A percentile compares a stretch with the other conserved stretches of the same genome.
phyloP scores from a whole-genome alignment of 2,329 filamentous ascomycete species.

The Trichophaea hybrida region DNA sequence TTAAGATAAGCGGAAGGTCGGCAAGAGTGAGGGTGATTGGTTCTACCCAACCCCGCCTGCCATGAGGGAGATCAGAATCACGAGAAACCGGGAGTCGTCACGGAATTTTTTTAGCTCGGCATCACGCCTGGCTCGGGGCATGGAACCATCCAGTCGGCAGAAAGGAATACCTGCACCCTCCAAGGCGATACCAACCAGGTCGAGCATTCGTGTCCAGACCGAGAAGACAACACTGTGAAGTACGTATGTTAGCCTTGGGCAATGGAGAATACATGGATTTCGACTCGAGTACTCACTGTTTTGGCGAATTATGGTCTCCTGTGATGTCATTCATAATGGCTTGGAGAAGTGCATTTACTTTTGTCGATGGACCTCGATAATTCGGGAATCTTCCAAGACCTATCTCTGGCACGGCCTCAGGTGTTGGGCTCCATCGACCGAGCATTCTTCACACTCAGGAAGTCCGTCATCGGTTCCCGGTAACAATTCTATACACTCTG shows the following conservation, averaged over 20 bases:
- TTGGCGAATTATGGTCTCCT: neutral
- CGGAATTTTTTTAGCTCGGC: constrained; percentile 2
- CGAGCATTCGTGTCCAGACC: constrained; percentile 30
- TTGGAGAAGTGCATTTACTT: constrained; percentile 8
- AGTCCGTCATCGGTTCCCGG: neutral
- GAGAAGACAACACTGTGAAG: constrained; percentile 30
- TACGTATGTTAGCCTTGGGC: neutral
- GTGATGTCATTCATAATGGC: constrained; percentile 1
- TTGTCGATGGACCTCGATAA: constrained; percentile 9
- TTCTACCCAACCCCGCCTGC: constrained; percentile 9
- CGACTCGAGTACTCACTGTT: constrained; percentile 13
- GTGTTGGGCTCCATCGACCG: neutral
- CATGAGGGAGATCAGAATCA: constrained; percentile 15
- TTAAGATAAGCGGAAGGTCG: neutral
- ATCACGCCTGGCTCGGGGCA: constrained; percentile 6
- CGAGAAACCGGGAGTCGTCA: constrained; percentile 1
- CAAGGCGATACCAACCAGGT: constrained; percentile 28
- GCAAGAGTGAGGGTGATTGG: neutral
- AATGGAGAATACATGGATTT: neutral
- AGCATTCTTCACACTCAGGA: neutral
- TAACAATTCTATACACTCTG: neutral
- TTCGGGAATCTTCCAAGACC: neutral
- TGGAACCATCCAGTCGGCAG: constrained; percentile 28
- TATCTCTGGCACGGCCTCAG: neutral
- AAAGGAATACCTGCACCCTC: constrained; percentile 22